Evolutionary conservation across 73 alveolate species (phyloP).

Genomic region (Halteria grandinella): DNA sequence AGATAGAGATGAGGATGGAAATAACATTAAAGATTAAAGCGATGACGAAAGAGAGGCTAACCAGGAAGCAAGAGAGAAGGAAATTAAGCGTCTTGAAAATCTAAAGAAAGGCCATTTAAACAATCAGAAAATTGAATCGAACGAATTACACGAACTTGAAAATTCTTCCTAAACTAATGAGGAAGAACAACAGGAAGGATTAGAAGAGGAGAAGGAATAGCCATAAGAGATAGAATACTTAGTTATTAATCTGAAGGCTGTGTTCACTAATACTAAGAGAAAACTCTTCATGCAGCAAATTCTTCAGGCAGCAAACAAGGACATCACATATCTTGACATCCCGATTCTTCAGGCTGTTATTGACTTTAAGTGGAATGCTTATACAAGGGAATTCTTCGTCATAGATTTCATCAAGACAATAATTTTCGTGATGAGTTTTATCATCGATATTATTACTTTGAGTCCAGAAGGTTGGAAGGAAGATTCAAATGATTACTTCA

Average conservation of each 20-base stretch:
- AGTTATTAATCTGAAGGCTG: background rate
- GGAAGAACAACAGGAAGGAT: background rate
- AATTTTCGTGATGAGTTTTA: background rate
- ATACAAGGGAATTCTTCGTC: background rate
- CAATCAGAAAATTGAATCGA: background rate
- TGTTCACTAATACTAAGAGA: background rate
- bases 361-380: background rate
- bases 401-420: background rate
- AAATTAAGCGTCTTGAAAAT: background rate
- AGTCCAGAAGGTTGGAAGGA: background rate
- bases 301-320: background rate
- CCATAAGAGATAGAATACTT: background rate
- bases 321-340: background rate
- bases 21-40: background rate
- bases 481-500: background rate
- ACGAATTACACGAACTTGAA: background rate
- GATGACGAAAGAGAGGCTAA: background rate
- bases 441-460: background rate
- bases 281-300: background rate
- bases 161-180: too few relatives aligned
- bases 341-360: background rate
- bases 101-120: background rate
- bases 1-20: too few relatives aligned
- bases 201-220: background rate
- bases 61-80: background rate